Conservation (phyloP, 2,329 filamentous ascomycete species). For the Epichloe glyceriae region DNA sequence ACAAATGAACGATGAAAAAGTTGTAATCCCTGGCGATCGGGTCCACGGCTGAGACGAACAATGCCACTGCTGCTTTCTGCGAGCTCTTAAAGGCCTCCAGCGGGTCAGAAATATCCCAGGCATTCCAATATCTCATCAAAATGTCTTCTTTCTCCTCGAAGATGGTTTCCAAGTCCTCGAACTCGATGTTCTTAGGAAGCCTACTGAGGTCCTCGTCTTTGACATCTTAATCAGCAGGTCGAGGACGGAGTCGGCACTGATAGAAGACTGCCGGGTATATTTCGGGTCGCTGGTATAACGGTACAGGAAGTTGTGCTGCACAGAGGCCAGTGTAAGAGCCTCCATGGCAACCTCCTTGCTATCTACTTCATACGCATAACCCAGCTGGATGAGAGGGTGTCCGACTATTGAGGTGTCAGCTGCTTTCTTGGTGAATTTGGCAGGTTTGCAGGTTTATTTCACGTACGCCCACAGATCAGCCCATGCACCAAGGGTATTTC, state of each 20-base stretch:
- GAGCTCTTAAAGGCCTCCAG: conserved; percentile 63
- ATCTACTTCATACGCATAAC: conserved; percentile 83
- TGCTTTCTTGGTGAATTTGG: background rate
- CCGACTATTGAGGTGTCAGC: conserved; percentile 45
- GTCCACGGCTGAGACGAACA: conserved; percentile 48
- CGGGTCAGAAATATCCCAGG: conserved; percentile 62
- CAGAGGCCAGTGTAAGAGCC: conserved; percentile 56
- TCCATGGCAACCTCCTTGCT: conserved; percentile 82
- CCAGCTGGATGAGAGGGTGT: conserved; percentile 86
- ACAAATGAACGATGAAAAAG: conserved; percentile 69
- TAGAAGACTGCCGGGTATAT: conserved; percentile 52
- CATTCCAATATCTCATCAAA: conserved; percentile 81
- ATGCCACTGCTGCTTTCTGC: conserved; percentile 45
- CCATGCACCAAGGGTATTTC: conserved; percentile 70
- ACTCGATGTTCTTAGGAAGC: conserved; percentile 45
- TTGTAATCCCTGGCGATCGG: conserved; percentile 56
- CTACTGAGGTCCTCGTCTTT: conserved; percentile 57
- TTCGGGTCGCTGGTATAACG: conserved; percentile 59
- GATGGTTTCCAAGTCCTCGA: conserved; percentile 52
- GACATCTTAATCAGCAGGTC: conserved; percentile 60
- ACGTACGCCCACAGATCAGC: conserved; percentile 63
- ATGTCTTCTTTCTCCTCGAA: conserved; percentile 56
- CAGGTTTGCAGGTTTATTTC: background rate
- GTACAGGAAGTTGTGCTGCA: conserved; percentile 46
- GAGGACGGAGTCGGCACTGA: conserved; percentile 48